phyloP scores from a whole-genome alignment of 441 rosid genomes.

The Aleurites moluccanus region DNA sequence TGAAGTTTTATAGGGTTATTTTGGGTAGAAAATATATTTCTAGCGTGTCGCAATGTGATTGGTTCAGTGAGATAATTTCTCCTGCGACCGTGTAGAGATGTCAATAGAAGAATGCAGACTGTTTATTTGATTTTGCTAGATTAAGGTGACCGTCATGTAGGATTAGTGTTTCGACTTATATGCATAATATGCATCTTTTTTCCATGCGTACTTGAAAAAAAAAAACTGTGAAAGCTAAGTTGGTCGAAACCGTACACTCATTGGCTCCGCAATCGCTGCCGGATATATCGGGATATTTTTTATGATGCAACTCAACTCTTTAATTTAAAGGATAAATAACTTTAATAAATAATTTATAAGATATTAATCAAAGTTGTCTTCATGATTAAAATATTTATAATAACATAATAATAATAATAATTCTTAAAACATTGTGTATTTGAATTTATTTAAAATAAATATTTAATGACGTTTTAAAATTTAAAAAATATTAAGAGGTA shows the following conservation, averaged over 20 bases:
- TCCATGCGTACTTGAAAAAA: conserved; percentile 12
- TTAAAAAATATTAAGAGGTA: no score
- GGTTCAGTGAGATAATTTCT: no score
- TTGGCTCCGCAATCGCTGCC: conserved; percentile 12
- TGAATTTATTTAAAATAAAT: no score
- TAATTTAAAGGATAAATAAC: background rate
- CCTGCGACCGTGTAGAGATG: no score
- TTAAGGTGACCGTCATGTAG: background rate
- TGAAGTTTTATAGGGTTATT: background rate
- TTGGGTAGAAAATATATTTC: background rate
- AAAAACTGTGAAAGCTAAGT: background rate
- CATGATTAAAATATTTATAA: no score
- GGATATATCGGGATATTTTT: conserved; percentile 13
- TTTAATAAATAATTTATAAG: no score
- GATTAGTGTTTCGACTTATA: background rate
- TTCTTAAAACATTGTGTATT: no score
- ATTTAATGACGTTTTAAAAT: no score
- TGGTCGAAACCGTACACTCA: background rate
- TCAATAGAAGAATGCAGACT: background rate
- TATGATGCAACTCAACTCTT: background rate
- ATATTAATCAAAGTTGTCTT: no score
- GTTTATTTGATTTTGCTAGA: no score
- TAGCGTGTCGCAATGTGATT: background rate
- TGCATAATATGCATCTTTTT: background rate
- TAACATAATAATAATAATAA: no score